Conservation (phyloP, 768 basidiomycete genomes). For the Kockovaella imperatae region DNA sequence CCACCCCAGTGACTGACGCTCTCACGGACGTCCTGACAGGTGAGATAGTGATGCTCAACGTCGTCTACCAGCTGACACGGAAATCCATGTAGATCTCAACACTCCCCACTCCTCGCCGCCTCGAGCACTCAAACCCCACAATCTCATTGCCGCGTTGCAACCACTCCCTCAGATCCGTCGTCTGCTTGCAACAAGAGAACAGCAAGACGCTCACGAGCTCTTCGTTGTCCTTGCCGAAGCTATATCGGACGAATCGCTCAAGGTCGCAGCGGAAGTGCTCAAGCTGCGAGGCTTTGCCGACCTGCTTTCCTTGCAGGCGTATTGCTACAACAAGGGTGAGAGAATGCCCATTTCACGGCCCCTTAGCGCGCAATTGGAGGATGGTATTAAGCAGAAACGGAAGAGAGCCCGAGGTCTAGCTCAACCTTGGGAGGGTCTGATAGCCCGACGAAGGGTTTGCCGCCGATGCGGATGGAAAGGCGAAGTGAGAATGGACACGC, state of each 20-base stretch:
- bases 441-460: constrained; percentile 82
- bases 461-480: constrained; percentile 86
- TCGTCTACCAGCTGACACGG: constrained; percentile 1
- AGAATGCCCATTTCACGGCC: not conserved
- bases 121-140: constrained; percentile 61
- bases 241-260: constrained; percentile 71
- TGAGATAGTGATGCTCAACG: constrained; percentile 43
- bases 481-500: constrained; percentile 66
- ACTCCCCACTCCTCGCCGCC: constrained; percentile 47
- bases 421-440: constrained; percentile 61
- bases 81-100: constrained; percentile 40
- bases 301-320: constrained; percentile 22
- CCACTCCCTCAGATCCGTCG: constrained; percentile 46
- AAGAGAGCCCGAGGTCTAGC: constrained; percentile 21
- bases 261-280: constrained; percentile 63
- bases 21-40: constrained; percentile 64
- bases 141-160: constrained; percentile 64
- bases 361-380: not conserved
- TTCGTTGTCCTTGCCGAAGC: constrained; percentile 88
- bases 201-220: constrained; percentile 98
- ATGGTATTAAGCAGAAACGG: constrained; percentile 12
- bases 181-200: constrained; percentile 74
- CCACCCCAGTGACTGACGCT: constrained; percentile 78
- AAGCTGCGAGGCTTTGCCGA: constrained; percentile 65
- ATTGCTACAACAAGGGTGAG: constrained; percentile 9